Conservation (phyloP, 805 yeast genomes). For the Schwanniomyces sp. region DNA sequence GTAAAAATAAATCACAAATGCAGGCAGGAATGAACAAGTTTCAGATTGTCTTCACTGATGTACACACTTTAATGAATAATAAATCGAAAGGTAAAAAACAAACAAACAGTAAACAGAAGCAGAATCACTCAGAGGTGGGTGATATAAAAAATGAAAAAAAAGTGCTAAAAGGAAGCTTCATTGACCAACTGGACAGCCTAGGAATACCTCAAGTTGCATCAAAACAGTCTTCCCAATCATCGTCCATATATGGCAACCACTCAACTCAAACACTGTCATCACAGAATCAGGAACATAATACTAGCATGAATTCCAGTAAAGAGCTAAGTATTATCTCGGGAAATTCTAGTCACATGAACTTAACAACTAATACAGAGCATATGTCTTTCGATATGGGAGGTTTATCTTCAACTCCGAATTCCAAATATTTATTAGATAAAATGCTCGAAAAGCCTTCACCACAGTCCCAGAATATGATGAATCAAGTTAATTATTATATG, state of each 20-base stretch:
- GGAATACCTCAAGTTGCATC: neutral
- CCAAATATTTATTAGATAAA: constrained; percentile 38
- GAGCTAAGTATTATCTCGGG: constrained; percentile 30
- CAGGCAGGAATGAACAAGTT: constrained; percentile 45
- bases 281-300: constrained; percentile 11
- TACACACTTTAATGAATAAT: constrained; percentile 25
- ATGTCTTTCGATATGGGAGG: constrained; percentile 41
- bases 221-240: neutral
- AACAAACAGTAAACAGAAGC: constrained; percentile 1
- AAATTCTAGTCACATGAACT: constrained; percentile 27
- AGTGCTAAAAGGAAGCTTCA: neutral
- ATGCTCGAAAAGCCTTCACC: constrained; percentile 43
- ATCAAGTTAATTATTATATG: constrained; percentile 14
- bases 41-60: constrained; percentile 47
- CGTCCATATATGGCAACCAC: constrained; percentile 1
- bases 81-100: constrained; percentile 11
- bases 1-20: constrained; percentile 23
- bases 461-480: constrained; percentile 15
- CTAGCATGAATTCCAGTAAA: constrained; percentile 15
- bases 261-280: constrained; percentile 2
- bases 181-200: neutral
- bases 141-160: neutral
- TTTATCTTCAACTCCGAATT: constrained; percentile 39
- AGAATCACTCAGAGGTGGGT: neutral
- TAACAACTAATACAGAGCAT: constrained; percentile 35